Evolutionary conservation across 306 rosid genomes (phyloP), one percentile per base, ranked within the genome.

Genomic region (Inga leiocalycina): DNA sequence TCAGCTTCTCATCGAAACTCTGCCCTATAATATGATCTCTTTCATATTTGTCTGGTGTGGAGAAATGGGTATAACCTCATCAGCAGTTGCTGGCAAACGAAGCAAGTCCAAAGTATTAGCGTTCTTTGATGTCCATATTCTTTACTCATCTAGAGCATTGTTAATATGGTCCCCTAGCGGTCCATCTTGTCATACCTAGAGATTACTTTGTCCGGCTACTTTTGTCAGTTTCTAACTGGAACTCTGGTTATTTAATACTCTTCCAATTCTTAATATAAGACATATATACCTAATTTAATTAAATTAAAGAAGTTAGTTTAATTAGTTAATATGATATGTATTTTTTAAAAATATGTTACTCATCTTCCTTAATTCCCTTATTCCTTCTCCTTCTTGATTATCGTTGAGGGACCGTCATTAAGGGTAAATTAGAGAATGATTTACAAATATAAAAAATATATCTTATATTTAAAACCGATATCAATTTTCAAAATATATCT

Each of bases 11-110:
- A 67, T 35, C 13, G 68, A 46, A 67, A 37, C 15, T 39, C 30
- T 75, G 37, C 51, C 46, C 46, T 35, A 70, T 80, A 44, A 80
- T 66, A 70, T 80, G 56, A 80, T 66, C 35, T 61, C 71, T 74
- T 66, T 34, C 34, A 44, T 35, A 44, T 22, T 27, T 66, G 65
- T 27, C 51, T 27, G 45, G 61, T 39, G 27, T 67, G 46, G 75
- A 22, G 74, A 76, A 41, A 39, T 66, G 51, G 48, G 66, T 45
- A 13, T 30, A 72, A 66, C 16, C 56, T 51, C 27, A 35, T 59
- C 66, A 59, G 6, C 15, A 10, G 66, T 59, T n/a, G 34, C 13
- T 59, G 66, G 34, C 66, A 59, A 59, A 22, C 34, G 66, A 59
- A 22, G 65, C 10, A 22, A 20, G 27, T 59, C 5, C 32, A 19